Conservation (phyloP, 768 basidiomycete species). For the Tricholoma furcatifolium region DNA sequence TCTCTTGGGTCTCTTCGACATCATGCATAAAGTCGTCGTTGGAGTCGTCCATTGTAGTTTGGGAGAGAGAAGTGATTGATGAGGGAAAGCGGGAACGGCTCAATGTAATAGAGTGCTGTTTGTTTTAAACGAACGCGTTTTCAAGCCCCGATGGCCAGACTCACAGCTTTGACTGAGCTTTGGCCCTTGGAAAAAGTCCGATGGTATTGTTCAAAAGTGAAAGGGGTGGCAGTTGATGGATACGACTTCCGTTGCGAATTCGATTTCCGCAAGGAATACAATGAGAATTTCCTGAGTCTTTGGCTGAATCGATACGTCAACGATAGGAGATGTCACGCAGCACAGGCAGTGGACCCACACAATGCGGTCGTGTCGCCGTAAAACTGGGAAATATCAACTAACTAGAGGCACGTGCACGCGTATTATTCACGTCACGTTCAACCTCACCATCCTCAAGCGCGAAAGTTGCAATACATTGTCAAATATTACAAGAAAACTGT, state of each 20-base stretch:
- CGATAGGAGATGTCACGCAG: background rate
- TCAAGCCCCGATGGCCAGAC: conserved; percentile 25
- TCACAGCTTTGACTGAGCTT: conserved; percentile 17
- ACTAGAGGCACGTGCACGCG: conserved; percentile 12
- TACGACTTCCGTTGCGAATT: conserved; percentile 2
- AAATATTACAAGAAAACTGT: background rate
- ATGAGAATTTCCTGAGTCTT: background rate
- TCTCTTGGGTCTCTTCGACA: conserved; percentile 29
- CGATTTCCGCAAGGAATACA: background rate
- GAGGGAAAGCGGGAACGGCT: background rate
- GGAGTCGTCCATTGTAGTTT: conserved; percentile 14
- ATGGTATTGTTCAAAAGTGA: conserved; percentile 14
- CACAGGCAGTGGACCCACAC: conserved; percentile 4
- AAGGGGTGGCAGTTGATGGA: conserved; percentile 7
- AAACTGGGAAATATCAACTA: background rate
- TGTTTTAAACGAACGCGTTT: conserved; percentile 31
- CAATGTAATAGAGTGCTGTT: background rate
- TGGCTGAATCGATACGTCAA: background rate
- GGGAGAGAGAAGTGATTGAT: background rate
- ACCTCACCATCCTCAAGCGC: background rate
- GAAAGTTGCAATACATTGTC: background rate
- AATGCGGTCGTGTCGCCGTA: background rate
- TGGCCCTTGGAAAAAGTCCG: no score
- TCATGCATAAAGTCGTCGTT: conserved; percentile 16
- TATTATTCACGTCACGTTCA: background rate